Evolutionary conservation across 202 grass and related monocot species (phyloP).

Genomic region (Sporobolus alterniflorus): DNA sequence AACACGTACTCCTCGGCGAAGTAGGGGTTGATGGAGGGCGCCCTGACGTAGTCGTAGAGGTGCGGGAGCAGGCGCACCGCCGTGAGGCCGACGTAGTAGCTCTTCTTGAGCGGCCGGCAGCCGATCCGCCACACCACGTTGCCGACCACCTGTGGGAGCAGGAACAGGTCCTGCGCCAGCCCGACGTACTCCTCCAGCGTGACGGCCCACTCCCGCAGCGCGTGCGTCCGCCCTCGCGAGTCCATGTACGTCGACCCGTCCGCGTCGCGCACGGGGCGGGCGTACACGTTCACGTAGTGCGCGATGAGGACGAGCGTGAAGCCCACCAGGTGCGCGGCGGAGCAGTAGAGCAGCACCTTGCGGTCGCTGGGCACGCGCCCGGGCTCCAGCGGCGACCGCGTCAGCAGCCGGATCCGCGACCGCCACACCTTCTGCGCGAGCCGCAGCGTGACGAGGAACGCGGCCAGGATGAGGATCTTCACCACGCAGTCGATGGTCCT

Average conservation of each 20-base stretch:
- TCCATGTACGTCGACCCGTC: slow-evolving; percentile 62
- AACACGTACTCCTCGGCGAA: slow-evolving; percentile 94
- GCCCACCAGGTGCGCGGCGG: slow-evolving; percentile 53
- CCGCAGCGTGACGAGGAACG: slow-evolving; percentile 76
- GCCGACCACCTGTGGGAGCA: slow-evolving; percentile 86
- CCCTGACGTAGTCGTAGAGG: slow-evolving; percentile 80
- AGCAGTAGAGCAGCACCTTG: slow-evolving; percentile 59
- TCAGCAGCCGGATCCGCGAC: slow-evolving; percentile 76
- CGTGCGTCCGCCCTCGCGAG: slow-evolving; percentile 61
- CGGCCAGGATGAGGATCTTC: slow-evolving; percentile 77
- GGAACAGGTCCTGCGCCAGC: slow-evolving; percentile 78
- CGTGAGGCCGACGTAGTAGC: slow-evolving; percentile 83
- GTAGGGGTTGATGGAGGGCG: slow-evolving; percentile 90
- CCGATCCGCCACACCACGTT: slow-evolving; percentile 88
- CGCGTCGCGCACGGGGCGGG: slow-evolving; percentile 48
- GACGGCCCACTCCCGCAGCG: slow-evolving; percentile 80
- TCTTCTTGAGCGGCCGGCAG: slow-evolving; percentile 73
- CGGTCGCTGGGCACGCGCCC: slow-evolving; percentile 80
- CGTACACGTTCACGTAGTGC: slow-evolving; percentile 52
- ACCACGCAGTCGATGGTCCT: slow-evolving; percentile 81
- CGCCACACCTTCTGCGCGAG: slow-evolving; percentile 90
- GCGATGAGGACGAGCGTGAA: slow-evolving; percentile 63
- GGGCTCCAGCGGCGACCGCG: slow-evolving; percentile 77
- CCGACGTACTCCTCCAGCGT: slow-evolving; percentile 86
- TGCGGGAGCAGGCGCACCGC: slow-evolving; percentile 84